phyloP scores from a whole-genome alignment of 352 stramenopile species.

The Pythium periplocum region DNA sequence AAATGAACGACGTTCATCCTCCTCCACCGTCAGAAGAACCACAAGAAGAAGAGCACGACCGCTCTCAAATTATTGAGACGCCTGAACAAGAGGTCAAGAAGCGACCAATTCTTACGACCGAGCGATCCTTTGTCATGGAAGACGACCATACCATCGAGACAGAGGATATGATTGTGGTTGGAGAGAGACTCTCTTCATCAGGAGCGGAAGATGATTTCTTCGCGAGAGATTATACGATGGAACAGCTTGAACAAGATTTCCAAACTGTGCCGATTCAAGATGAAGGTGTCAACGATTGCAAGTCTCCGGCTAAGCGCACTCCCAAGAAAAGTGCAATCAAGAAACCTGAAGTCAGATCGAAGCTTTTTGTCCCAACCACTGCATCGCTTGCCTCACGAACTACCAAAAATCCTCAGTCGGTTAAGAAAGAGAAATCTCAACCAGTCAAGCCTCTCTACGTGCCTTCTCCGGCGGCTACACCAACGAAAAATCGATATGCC shows the following conservation, averaged over 20 bases:
- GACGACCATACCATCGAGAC: slow-evolving; percentile 49
- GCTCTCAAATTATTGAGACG: slow-evolving; percentile 12
- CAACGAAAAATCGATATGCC: slow-evolving; percentile 33
- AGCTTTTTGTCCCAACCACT: slow-evolving; percentile 16
- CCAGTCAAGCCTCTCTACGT: slow-evolving; percentile 2
- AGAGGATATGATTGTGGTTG: slow-evolving; percentile 58
- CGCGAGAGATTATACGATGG: slow-evolving; percentile 6
- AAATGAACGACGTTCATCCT: not conserved
- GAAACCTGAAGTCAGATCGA: slow-evolving; percentile 18
- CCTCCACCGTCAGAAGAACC: not conserved
- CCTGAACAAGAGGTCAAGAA: slow-evolving; percentile 18
- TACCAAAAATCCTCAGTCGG: slow-evolving; percentile 10
- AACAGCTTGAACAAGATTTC: slow-evolving; percentile 12
- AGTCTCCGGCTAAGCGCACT: slow-evolving; percentile 9
- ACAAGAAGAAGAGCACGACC: slow-evolving; percentile 1
- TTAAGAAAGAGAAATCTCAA: slow-evolving; percentile 6
- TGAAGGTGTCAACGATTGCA: slow-evolving; percentile 4
- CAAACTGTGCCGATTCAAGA: slow-evolving; percentile 6
- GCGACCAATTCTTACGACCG: slow-evolving; percentile 56
- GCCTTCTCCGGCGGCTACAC: not conserved
- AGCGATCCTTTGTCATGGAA: slow-evolving; percentile 64
- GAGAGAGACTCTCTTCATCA: slow-evolving; percentile 48
- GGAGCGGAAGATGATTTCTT: slow-evolving; percentile 43
- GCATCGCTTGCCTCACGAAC: slow-evolving; percentile 17
- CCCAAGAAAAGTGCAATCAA: slow-evolving; percentile 4